phyloP scores from a whole-genome alignment of 345 rosid genomes.

The Linum lewisii region DNA sequence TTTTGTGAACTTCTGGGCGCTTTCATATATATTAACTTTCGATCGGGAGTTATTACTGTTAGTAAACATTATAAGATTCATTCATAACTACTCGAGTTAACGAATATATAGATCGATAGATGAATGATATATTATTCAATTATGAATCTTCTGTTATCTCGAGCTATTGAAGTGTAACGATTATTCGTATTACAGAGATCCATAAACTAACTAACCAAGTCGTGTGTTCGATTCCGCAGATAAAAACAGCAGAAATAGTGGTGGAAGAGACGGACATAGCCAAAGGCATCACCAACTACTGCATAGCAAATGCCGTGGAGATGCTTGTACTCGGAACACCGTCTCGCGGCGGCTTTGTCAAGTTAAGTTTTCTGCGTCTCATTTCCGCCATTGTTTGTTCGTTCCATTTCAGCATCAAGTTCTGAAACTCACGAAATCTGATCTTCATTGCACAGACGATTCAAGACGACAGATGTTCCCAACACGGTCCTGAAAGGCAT shows the following conservation, averaged over 20 bases:
- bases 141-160: too few relatives aligned
- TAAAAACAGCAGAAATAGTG: neutral
- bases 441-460: neutral
- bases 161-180: too few relatives aligned
- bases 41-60: too few relatives aligned
- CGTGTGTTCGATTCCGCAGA: neutral
- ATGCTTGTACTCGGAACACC: neutral
- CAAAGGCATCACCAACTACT: neutral
- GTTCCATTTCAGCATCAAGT: too few relatives aligned
- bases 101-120: too few relatives aligned
- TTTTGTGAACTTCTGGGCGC: too few relatives aligned
- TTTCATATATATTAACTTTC: too few relatives aligned
- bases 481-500: neutral
- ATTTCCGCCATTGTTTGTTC: neutral
- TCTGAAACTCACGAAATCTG: neutral
- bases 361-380: neutral
- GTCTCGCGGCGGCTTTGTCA: neutral
- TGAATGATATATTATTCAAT: too few relatives aligned
- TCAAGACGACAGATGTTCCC: neutral
- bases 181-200: too few relatives aligned
- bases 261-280: neutral
- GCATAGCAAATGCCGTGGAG: neutral
- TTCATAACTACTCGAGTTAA: too few relatives aligned
- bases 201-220: neutral
- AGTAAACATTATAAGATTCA: too few relatives aligned